Conservation (phyloP, 1,284 basidiomycete species). For the Filobasidium uniguttulatum region DNA sequence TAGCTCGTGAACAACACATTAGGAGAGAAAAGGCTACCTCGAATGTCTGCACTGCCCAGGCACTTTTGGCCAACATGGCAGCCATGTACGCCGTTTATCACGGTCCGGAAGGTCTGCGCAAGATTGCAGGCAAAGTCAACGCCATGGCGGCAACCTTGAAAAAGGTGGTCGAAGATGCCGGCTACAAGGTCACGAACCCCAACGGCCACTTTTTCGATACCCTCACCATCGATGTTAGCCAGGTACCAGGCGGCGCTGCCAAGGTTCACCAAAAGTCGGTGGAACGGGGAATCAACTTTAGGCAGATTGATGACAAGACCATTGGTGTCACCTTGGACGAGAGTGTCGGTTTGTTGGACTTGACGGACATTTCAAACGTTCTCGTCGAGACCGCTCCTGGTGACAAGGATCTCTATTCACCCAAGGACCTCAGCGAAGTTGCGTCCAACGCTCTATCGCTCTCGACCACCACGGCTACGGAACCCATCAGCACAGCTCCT, state of each 20-base stretch:
- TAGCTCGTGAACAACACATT: slow-evolving; percentile 91
- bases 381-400: slow-evolving; percentile 46
- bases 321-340: slow-evolving; percentile 91
- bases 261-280: slow-evolving; percentile 57
- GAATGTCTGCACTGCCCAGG: slow-evolving; percentile 83
- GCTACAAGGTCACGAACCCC: slow-evolving; percentile 49
- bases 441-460: slow-evolving; percentile 26
- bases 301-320: slow-evolving; percentile 57
- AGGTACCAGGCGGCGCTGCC: slow-evolving; percentile 44
- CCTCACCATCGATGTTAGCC: slow-evolving; percentile 63
- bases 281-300: slow-evolving; percentile 66
- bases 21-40: slow-evolving; percentile 89
- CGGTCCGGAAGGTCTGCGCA: slow-evolving; percentile 70
- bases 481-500: slow-evolving; percentile 37
- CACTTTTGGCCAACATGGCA: slow-evolving; percentile 89
- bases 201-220: slow-evolving; percentile 75
- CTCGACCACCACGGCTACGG: slow-evolving; percentile 19
- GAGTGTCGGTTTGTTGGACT: slow-evolving; percentile 60
- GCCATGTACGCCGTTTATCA: slow-evolving; percentile 98
- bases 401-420: slow-evolving; percentile 28
- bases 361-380: slow-evolving; percentile 65
- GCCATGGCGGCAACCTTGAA: slow-evolving; percentile 72
- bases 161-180: slow-evolving; percentile 53
- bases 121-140: slow-evolving; percentile 83
- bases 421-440: slow-evolving; percentile 32